Evolutionary conservation across 169 alveolate species (phyloP).

Genomic region (Plasmodium gaboni): DNA sequence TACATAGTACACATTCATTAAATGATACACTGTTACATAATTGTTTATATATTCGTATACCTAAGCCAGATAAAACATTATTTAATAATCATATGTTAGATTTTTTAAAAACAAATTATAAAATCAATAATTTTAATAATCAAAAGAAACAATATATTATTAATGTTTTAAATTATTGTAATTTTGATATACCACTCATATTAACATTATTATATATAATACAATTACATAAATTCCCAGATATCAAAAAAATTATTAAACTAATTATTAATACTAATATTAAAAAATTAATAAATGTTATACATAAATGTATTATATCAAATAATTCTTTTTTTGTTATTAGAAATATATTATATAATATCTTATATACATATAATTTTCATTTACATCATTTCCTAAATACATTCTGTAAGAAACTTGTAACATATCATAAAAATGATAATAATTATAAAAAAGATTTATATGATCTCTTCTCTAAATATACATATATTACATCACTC

Average conservation of each 20-base stretch:
- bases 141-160: slow-evolving; percentile 16
- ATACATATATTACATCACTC: slow-evolving; percentile 15
- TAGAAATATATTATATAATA: slow-evolving; percentile 60
- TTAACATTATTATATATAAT: slow-evolving; percentile 39
- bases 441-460: slow-evolving; percentile 70
- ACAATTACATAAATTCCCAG: slow-evolving; percentile 48
- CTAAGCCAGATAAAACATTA: slow-evolving; percentile 25
- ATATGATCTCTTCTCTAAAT: slow-evolving; percentile 64
- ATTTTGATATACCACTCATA: slow-evolving; percentile 54
- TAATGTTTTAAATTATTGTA: slow-evolving; percentile 40
- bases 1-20: slow-evolving; percentile 37
- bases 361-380: slow-evolving; percentile 41
- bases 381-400: slow-evolving; percentile 33
- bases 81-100: slow-evolving; percentile 38
- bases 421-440: slow-evolving; percentile 34
- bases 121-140: slow-evolving; percentile 9
- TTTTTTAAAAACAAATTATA: slow-evolving; percentile 28
- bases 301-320: slow-evolving; percentile 49
- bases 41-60: slow-evolving; percentile 61
- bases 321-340: slow-evolving; percentile 19
- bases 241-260: slow-evolving; percentile 51
- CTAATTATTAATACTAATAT: slow-evolving; percentile 39
- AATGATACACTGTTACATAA: slow-evolving; percentile 20
- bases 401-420: slow-evolving; percentile 51
- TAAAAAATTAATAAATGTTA: slow-evolving; percentile 38